Percentiles rank a stretch among this genome's conserved stretches.
phyloP scores from a whole-genome alignment of 805 yeast species.

The Starmerella etchellsii region DNA sequence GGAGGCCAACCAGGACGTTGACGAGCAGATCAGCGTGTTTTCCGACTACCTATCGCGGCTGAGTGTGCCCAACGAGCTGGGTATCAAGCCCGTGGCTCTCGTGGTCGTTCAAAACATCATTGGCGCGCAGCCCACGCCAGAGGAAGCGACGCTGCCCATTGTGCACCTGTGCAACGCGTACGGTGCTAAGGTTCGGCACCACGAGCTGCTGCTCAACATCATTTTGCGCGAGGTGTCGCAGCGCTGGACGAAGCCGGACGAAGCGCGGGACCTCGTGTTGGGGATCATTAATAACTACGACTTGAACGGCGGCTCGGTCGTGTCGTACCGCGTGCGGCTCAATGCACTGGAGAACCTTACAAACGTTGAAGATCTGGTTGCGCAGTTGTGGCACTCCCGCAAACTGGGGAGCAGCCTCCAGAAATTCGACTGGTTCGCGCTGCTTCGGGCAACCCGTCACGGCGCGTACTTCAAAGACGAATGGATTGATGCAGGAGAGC shows the following conservation, averaged over 20 bases:
- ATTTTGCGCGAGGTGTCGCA: constrained; percentile 15
- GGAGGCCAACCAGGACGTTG: not conserved
- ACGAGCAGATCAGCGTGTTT: constrained; percentile 13
- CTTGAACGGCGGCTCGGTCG: constrained; percentile 3
- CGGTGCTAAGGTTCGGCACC: constrained; percentile 2
- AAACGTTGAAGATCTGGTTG: constrained; percentile 4
- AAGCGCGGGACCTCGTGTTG: constrained; percentile 9
- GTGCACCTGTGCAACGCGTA: constrained; percentile 9
- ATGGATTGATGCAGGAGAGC: constrained; percentile 14
- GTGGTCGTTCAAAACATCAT: constrained; percentile 12
- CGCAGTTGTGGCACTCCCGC: constrained; percentile 15
- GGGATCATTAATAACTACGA: constrained; percentile 14
- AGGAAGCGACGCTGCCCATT: constrained; percentile 2
- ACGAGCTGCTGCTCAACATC: constrained; percentile 17
- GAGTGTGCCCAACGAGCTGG: constrained; percentile 11
- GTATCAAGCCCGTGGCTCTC: constrained; percentile 15
- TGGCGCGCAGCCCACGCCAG: not conserved
- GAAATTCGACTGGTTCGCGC: constrained; percentile 20
- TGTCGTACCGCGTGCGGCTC: constrained; percentile 19
- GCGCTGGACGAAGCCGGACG: constrained; percentile 10
- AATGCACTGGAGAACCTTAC: constrained; percentile 15
- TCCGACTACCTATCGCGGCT: constrained; percentile 13
- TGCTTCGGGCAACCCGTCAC: constrained; percentile 15
- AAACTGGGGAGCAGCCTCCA: not conserved
- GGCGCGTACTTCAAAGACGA: constrained; percentile 5